Evolutionary conservation across 2,329 filamentous ascomycete genomes (phyloP).

Genomic region (Fusarium liriodendri): DNA sequence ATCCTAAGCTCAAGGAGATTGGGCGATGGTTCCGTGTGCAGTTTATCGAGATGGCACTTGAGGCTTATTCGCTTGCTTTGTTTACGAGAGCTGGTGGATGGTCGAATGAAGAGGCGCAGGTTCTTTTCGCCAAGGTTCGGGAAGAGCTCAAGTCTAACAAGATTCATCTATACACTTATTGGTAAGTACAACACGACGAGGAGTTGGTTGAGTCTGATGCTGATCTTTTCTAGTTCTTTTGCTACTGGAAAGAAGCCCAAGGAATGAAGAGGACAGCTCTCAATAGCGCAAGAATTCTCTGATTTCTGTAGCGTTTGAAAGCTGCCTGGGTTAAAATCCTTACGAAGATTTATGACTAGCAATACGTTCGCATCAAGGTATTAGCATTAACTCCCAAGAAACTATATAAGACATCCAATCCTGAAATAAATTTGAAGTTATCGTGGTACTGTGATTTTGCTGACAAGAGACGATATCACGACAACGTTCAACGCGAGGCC

Average conservation of each 20-base stretch:
- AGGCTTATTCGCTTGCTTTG: slow-evolving; percentile 37
- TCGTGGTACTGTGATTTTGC: not conserved
- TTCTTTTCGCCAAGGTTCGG: slow-evolving; percentile 38
- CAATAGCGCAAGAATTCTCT: not conserved
- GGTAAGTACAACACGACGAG: slow-evolving; percentile 12
- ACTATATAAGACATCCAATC: not conserved
- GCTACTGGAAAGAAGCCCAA: not conserved
- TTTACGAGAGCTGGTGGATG: slow-evolving; percentile 40
- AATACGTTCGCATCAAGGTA: not conserved
- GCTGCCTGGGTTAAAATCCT: not conserved
- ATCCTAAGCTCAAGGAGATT: slow-evolving; percentile 52
- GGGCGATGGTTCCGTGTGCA: slow-evolving; percentile 36
- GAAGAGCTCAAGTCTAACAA: slow-evolving; percentile 39
- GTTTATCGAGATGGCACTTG: slow-evolving; percentile 34
- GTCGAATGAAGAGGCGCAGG: slow-evolving; percentile 38
- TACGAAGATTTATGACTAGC: not conserved
- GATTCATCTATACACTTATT: slow-evolving; percentile 41
- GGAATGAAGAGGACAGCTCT: not conserved
- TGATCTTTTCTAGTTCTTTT: not conserved
- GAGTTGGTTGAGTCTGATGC: not conserved
- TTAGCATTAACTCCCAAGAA: not conserved
- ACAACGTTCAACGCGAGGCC: not conserved
- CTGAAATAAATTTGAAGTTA: not conserved
- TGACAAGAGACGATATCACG: not conserved
- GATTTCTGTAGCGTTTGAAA: not conserved